Evolutionary conservation across 1,284 basidiomycete species (phyloP).

Genomic region (Trichosporon ovoides): DNA sequence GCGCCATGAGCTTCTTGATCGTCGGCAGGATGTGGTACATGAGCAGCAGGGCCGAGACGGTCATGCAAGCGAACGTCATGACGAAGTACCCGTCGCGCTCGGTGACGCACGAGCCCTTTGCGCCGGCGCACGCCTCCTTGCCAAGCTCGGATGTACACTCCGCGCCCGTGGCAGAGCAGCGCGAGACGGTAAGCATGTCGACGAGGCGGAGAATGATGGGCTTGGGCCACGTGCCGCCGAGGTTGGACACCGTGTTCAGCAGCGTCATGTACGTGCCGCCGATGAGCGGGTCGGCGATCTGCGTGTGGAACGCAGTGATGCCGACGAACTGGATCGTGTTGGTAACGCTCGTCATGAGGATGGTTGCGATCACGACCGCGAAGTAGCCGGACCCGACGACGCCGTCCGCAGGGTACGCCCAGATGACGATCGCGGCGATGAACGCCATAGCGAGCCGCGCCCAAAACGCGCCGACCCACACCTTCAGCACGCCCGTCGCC

Average conservation of each 20-base stretch:
- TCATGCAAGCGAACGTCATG: slow-evolving; percentile 72
- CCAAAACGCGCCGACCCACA: slow-evolving; percentile 91
- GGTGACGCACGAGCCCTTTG: slow-evolving; percentile 74
- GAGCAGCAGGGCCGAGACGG: slow-evolving; percentile 66
- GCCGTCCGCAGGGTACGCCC: slow-evolving; percentile 63
- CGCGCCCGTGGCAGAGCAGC: slow-evolving; percentile 60
- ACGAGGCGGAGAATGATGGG: slow-evolving; percentile 58
- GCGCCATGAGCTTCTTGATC: slow-evolving; percentile 52
- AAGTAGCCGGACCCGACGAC: slow-evolving; percentile 62
- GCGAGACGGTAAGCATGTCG: slow-evolving; percentile 76
- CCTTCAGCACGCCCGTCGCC: slow-evolving; percentile 66
- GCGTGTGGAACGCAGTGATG: slow-evolving; percentile 95
- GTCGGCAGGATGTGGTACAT: slow-evolving; percentile 76
- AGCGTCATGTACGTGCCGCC: slow-evolving; percentile 98
- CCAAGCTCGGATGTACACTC: slow-evolving; percentile 90
- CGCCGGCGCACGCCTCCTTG: slow-evolving; percentile 67
- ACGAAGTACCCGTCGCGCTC: slow-evolving; percentile 90
- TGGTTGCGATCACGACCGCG: slow-evolving; percentile 67
- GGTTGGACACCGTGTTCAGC: slow-evolving; percentile 91
- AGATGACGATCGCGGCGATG: slow-evolving; percentile 72
- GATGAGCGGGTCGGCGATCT: slow-evolving; percentile 92
- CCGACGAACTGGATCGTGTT: slow-evolving; percentile 96
- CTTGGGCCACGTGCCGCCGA: slow-evolving; percentile 93
- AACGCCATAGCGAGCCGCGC: slow-evolving; percentile 68
- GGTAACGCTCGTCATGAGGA: slow-evolving; percentile 77